phyloP scores from a whole-genome alignment of 805 yeast species.

The Tetrapisispora pingtungensis region DNA sequence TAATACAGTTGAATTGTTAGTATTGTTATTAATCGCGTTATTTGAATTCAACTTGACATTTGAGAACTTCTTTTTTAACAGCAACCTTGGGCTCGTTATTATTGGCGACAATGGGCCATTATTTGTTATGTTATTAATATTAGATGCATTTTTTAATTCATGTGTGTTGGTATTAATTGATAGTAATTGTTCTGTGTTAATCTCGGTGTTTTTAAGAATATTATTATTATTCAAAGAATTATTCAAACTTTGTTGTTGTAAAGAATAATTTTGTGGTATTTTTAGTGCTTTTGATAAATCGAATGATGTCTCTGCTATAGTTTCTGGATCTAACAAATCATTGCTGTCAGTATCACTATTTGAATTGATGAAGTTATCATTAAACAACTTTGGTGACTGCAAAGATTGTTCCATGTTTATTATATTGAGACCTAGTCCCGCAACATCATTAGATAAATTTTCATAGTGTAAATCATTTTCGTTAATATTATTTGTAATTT shows the following conservation, averaged over 20 bases:
- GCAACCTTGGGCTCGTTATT: slow-evolving; percentile 12
- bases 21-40: background rate
- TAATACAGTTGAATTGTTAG: background rate
- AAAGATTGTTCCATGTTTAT: background rate
- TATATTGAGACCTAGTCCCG: background rate
- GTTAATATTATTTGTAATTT: background rate
- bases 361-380: background rate
- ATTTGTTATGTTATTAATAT: background rate
- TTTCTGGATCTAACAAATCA: slow-evolving; percentile 3
- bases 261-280: slow-evolving; percentile 7
- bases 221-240: slow-evolving; percentile 1
- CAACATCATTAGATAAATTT: background rate
- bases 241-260: background rate
- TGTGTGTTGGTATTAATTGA: background rate
- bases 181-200: background rate
- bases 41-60: slow-evolving; percentile 8
- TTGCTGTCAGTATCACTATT: background rate
- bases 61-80: slow-evolving; percentile 17
- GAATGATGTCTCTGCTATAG: slow-evolving; percentile 13
- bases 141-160: background rate
- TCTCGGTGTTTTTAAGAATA: slow-evolving; percentile 1
- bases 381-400: background rate
- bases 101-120: slow-evolving; percentile 4
- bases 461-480: background rate
- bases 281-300: slow-evolving; percentile 26